Evolutionary conservation across 2,329 filamentous ascomycete species (phyloP).

Genomic region (Beauveria caledonica): DNA sequence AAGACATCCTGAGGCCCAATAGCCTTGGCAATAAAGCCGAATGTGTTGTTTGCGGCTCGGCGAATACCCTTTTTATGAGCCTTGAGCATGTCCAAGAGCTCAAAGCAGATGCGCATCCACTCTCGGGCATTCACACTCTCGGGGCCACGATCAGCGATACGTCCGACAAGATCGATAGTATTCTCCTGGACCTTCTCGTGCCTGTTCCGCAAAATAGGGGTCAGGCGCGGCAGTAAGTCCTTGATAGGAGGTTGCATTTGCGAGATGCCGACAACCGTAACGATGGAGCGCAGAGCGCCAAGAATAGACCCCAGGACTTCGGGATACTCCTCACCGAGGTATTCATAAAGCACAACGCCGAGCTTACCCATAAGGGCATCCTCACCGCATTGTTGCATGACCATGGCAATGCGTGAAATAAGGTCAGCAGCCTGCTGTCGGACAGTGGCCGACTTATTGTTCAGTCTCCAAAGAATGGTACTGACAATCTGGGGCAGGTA

Average conservation of each 20-base stretch:
- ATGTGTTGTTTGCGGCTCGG: constrained; percentile 97
- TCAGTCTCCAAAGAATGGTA: constrained; percentile 91
- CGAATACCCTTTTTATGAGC: constrained; percentile 99
- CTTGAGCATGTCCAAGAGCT: constrained; percentile 97
- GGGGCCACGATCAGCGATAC: constrained; percentile 93
- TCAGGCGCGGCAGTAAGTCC: constrained; percentile 87
- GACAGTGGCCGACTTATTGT: constrained; percentile 96
- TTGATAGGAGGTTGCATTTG: constrained; percentile 98
- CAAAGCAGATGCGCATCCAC: constrained; percentile 99
- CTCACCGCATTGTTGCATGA: constrained; percentile 98
- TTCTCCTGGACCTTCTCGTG: constrained; percentile 99
- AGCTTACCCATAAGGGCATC: constrained; percentile 94
- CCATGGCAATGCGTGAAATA: constrained; percentile 93
- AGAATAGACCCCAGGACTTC: constrained; percentile 96
- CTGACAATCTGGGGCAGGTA: constrained; percentile 96
- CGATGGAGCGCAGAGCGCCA: constrained; percentile 88
- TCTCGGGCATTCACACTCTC: constrained; percentile 95
- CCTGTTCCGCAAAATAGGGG: constrained; percentile 94
- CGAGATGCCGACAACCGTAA: constrained; percentile 94
- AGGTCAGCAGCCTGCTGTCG: constrained; percentile 95
- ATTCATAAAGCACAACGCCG: constrained; percentile 91
- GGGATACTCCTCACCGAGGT: constrained; percentile 95
- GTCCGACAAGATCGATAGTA: constrained; percentile 94
- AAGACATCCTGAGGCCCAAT: constrained; percentile 97
- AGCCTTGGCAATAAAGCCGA: constrained; percentile 98